Percentiles rank a stretch among this genome's conserved stretches.
Conservation (phyloP, 345 rosid species). For the Melaleuca alternifolia region DNA sequence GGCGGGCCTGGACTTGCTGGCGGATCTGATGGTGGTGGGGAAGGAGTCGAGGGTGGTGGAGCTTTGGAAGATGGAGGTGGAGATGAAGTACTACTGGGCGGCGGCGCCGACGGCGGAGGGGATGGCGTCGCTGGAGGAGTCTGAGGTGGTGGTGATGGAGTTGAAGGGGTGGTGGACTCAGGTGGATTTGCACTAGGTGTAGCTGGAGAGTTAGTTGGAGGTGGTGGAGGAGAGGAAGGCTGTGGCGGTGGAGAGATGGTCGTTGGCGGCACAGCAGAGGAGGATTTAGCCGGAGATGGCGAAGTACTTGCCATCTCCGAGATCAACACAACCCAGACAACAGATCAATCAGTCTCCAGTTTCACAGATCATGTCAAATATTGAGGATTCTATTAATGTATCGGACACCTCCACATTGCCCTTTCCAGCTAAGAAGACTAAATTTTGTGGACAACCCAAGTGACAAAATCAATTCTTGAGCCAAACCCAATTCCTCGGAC, state of each 20-base stretch:
- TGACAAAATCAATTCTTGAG: neutral
- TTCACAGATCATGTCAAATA: neutral
- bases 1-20: neutral
- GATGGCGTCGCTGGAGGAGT: constrained; percentile 3
- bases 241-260: constrained; percentile 11
- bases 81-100: neutral
- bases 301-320: constrained; percentile 46
- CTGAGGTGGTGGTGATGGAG: constrained; percentile 17
- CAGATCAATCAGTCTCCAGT: neutral
- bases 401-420: neutral
- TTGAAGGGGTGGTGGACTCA: constrained; percentile 16
- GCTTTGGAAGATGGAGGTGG: neutral
- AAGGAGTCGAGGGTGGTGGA: neutral
- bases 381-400: neutral
- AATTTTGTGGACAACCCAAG: neutral
- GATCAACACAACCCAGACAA: neutral
- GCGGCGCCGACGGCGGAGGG: neutral
- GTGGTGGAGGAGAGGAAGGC: constrained; percentile 16
- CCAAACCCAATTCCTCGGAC: constrained; percentile 5
- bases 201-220: constrained; percentile 12
- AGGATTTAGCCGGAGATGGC: constrained; percentile 43
- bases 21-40: neutral
- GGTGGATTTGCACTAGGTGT: constrained; percentile 21
- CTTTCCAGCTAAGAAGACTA: neutral
- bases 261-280: constrained; percentile 38